Conservation (phyloP, 176 grass and related monocot species). For the Coix lacrymajobi region DNA sequence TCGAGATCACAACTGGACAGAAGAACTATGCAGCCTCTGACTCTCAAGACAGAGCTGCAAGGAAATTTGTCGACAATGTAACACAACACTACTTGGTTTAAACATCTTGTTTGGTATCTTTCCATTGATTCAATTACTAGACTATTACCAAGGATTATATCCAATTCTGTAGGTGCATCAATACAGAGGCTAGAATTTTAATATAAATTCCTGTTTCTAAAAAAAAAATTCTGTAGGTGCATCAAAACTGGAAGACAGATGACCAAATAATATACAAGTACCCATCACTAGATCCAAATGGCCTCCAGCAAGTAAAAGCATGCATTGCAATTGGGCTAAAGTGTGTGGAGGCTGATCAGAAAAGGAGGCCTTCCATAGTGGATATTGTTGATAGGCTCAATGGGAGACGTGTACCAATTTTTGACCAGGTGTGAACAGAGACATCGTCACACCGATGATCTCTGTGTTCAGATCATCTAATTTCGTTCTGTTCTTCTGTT, state of each 20-base stretch:
- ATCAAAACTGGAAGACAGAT: background rate
- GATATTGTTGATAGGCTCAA: background rate
- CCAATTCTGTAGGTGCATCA: background rate
- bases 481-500: background rate
- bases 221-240: background rate
- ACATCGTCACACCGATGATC: background rate
- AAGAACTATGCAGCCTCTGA: background rate
- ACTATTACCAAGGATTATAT: background rate
- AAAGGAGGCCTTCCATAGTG: background rate
- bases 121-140: background rate
- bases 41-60: background rate
- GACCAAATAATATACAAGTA: background rate
- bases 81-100: background rate
- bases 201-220: too few relatives aligned
- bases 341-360: background rate
- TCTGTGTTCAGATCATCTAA: too few relatives aligned
- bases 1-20: background rate
- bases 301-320: background rate
- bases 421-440: background rate
- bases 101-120: background rate
- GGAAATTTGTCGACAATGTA: background rate
- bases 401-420: background rate
- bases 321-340: background rate
- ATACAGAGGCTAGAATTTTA: too few relatives aligned
- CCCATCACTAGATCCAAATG: background rate